Base-by-base conservation (phyloP, 176 grass and related monocot genomes). In the Lolium perenne region DNA sequence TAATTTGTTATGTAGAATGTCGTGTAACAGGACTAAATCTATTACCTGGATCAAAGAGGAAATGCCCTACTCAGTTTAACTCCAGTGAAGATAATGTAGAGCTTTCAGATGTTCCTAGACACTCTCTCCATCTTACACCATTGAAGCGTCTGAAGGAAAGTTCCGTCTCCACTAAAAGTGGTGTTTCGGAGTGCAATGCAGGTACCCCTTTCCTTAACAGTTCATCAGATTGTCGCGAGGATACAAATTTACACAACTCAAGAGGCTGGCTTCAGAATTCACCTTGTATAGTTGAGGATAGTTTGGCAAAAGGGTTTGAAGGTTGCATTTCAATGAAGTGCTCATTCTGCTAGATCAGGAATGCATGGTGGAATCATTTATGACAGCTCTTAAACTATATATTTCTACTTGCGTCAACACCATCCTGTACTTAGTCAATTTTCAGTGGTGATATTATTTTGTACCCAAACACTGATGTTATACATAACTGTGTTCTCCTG, bases 41-140 rank as follows among this genome's bases (percentile, higher is more conserved):
- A 67, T 79, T 92, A 43, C 93, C 92, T 88, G 94, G 94, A 80
- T 99, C 90, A 77, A 99, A 94, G 90, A 93, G 97, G 88, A 99
- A 95, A 94, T 83, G 46, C 46, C 80, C 68, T 86, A 56, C 38
- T 70, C 80, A 82, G 67, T 40, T 84, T 86, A 84, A 85, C 76
- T 83, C 78, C 50, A 87, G 16, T 80, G 87, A 88, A 75, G 84
- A 93, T 25, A 76, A 16, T 71, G 58, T 87, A 77, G 84, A 88
- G n/a, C 86, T 86, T 87, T 88, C 81, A 13, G 88, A 91, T 80
- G 78, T 64, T 77, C 91, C 84, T 40, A 87, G 82, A 68, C 79
- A 55, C 9, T 87, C 86, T 80, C 23, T 89, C 20, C 64, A 88
- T 83, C 69, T 87, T 57, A 61, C 88, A 47, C 86, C 91, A 49